Conservation (phyloP, 768 basidiomycete species). For the Coprinellus micaceus region DNA sequence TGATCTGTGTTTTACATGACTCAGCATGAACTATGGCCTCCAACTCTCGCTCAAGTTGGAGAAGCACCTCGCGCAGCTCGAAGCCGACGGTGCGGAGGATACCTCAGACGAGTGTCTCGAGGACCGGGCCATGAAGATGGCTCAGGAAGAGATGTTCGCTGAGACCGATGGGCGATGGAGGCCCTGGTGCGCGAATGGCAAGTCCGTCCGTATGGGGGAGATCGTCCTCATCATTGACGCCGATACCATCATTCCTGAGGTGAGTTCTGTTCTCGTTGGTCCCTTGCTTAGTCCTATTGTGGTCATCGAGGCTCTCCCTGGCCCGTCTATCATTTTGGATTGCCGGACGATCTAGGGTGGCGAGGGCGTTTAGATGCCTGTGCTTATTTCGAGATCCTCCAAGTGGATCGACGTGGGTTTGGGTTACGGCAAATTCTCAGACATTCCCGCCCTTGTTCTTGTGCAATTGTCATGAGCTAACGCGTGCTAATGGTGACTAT, state of each 20-base stretch:
- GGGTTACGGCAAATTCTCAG: too few relatives aligned
- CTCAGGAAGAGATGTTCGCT: constrained; percentile 65
- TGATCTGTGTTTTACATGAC: neutral
- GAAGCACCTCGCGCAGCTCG: constrained; percentile 46
- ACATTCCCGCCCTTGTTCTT: too few relatives aligned
- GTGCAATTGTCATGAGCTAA: too few relatives aligned
- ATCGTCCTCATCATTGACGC: constrained; percentile 81
- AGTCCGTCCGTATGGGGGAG: constrained; percentile 70
- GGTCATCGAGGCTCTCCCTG: too few relatives aligned
- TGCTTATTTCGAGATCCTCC: too few relatives aligned
- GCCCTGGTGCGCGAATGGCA: constrained; percentile 76
- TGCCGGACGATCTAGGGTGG: neutral
- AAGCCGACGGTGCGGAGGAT: constrained; percentile 39
- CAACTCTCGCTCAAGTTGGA: constrained; percentile 60
- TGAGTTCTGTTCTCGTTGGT: constrained; percentile 21
- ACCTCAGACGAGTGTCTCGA: constrained; percentile 53
- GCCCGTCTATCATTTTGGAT: neutral
- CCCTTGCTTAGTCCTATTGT: neutral
- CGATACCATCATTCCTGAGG: constrained; percentile 73
- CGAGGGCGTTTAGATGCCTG: too few relatives aligned
- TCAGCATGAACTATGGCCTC: constrained; percentile 75
- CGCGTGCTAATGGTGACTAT: neutral
- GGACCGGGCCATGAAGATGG: constrained; percentile 68
- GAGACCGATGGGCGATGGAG: constrained; percentile 52
- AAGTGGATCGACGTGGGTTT: too few relatives aligned